Base-by-base conservation (phyloP, 257 asterid genomes). In the Plantago major region DNA sequence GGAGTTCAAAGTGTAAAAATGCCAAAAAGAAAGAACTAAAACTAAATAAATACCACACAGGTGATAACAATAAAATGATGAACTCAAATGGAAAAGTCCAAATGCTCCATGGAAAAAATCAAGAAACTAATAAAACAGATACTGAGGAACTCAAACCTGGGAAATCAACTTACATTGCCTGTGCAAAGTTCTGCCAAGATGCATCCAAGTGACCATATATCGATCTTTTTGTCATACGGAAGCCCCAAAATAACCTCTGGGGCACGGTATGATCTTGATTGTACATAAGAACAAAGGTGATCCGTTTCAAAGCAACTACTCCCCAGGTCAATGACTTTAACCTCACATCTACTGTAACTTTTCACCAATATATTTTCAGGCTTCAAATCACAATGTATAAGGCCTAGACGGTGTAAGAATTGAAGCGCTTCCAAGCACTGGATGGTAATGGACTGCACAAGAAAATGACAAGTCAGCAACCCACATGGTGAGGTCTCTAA, bases 161-260 rank as follows among this genome's bases (percentile, higher is more conserved):
- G 42, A 64, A 4, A 5, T 67, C 47, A 72, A 72, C 88, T 76
- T 75, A 85, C 90, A 74, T 82, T 85, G 83, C 94, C 94, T 14
- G 88, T 74, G 75, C 94, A 85, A 78, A 85, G 94, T 79, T 85
- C 94, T 46, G 94, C 88, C 85, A 85, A 73, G 70, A 85, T 85
- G 84, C 94, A 85, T 40, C 94, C 94, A 58, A 85, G 90, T 0
- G 94, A 85, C 94, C 94, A 85, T 55, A 85, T 61, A 67, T 85
- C 94, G 30, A 85, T 85, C 71, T 82, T 85, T 67, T 85, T 82
- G 74, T 75, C 84, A 71, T 85, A 85, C 1, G 90, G 81, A 75
- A 82, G 82, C 53, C 87, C 90, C 74, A 85, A 70, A 63, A 85
- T 85, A 71, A 85, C 94, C 76, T 85, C 90, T 7, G 94, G 94